phyloP scores from a whole-genome alignment of 352 stramenopile genomes.

The Stramenopiles sp. region DNA sequence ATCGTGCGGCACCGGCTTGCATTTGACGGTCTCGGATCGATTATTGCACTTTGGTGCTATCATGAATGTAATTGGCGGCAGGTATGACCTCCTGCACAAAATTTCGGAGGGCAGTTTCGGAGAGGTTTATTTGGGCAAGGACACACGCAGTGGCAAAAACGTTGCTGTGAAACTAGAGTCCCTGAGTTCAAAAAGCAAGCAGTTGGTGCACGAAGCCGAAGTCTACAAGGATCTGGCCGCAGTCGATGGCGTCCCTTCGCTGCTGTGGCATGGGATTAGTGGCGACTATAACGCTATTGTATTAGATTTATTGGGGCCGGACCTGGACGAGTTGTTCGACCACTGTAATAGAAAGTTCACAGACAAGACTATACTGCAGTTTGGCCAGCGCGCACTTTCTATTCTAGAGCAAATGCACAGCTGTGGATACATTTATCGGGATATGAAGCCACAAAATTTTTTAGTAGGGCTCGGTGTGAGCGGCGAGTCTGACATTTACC shows the following conservation, averaged over 20 bases:
- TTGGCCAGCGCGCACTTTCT: background rate
- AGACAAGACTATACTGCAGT: background rate
- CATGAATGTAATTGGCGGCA: background rate
- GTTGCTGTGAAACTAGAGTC: constrained; percentile 17
- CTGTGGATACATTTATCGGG: background rate
- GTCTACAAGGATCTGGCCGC: background rate
- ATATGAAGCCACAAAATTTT: background rate
- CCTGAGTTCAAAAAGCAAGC: background rate
- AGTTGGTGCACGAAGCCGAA: background rate
- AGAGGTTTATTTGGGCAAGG: constrained; percentile 12
- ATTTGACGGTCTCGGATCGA: no score
- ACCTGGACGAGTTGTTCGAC: background rate
- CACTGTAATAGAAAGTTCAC: background rate
- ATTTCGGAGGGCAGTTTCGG: constrained; percentile 18
- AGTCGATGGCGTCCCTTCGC: background rate
- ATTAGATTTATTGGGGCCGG: background rate
- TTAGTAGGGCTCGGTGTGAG: background rate
- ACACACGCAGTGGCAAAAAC: background rate
- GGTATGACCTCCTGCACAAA: background rate
- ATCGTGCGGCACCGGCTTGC: no score
- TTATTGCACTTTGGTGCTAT: no score
- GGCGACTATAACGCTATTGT: background rate
- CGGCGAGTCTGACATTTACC: background rate
- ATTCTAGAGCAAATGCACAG: background rate
- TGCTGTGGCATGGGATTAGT: background rate